These are phyloP conservation scores for Protomyces arabidopsidicola DNA, from an alignment of 1,139 yeast species.

Conservation along the genomic window DNA sequence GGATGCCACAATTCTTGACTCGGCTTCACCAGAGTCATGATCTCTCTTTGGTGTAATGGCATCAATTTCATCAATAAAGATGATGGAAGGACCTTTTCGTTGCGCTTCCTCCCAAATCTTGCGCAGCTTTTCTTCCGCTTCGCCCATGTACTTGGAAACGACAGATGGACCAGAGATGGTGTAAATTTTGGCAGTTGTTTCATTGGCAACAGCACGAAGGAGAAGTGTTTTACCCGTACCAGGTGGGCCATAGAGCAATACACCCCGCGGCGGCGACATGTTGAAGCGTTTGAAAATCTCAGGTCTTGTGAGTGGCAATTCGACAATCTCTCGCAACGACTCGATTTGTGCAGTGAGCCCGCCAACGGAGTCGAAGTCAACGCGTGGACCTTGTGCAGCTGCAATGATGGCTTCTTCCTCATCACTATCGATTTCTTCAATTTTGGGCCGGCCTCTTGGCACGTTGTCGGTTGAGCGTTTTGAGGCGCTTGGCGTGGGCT, in stretches of 20 bases:
- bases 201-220: conserved; percentile 71
- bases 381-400: conserved; percentile 24
- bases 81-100: conserved; percentile 75
- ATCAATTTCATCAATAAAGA: conserved; percentile 88
- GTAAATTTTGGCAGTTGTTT: conserved; percentile 67
- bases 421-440: conserved; percentile 32
- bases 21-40: conserved; percentile 86
- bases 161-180: conserved; percentile 88
- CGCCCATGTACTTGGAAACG: conserved; percentile 88
- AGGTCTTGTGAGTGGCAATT: conserved; percentile 76
- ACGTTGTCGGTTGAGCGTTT: conserved; percentile 19
- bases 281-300: conserved; percentile 74
- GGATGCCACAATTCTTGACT: conserved; percentile 84
- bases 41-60: conserved; percentile 79
- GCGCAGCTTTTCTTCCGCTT: conserved; percentile 78
- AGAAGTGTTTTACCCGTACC: conserved; percentile 97
- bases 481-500: conserved; percentile 29
- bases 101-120: conserved; percentile 81
- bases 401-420: conserved; percentile 7
- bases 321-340: conserved; percentile 60
- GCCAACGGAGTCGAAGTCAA: conserved; percentile 57
- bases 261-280: conserved; percentile 86
- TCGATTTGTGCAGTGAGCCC: conserved; percentile 67
- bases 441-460: conserved; percentile 27
- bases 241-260: conserved; percentile 89